Evolutionary conservation across 805 yeast species (phyloP).

Genomic region (Candida taoyuanica): DNA sequence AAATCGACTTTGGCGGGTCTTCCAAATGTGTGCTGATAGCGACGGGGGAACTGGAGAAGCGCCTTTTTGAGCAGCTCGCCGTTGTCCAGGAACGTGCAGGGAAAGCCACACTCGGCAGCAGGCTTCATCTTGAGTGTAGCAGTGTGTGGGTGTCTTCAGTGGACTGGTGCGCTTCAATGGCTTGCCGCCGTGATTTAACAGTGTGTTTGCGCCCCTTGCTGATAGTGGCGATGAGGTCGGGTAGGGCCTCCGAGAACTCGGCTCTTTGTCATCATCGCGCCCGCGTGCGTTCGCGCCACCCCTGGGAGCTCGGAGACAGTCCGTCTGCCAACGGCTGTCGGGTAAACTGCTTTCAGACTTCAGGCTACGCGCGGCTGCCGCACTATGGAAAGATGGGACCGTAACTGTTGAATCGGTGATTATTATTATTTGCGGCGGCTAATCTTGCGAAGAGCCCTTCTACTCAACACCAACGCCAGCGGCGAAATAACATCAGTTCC

Average conservation of each 20-base stretch:
- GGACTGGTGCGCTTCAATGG: neutral
- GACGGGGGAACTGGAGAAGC: slow-evolving; percentile 36
- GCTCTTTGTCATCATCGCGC: neutral
- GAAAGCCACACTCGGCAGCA: slow-evolving; percentile 3
- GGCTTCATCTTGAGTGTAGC: neutral
- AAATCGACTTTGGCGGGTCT: slow-evolving; percentile 30
- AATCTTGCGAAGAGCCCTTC: neutral
- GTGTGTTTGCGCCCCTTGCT: no score
- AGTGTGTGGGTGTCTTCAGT: neutral
- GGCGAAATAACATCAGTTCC: no score
- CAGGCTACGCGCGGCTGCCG: no score
- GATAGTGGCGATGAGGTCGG: neutral
- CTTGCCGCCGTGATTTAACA: no score
- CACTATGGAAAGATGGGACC: no score
- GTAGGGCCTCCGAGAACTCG: no score
- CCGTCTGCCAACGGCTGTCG: neutral
- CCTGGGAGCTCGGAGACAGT: no score
- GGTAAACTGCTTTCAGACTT: neutral
- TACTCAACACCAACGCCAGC: neutral
- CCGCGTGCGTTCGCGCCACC: no score
- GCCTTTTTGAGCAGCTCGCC: slow-evolving; percentile 28
- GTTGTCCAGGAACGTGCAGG: slow-evolving; percentile 17
- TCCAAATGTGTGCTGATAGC: slow-evolving; percentile 30
- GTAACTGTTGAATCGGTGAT: neutral
- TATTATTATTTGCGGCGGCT: neutral